Conservation (phyloP, 2,329 filamentous ascomycete species). For the Nigrospora osmanthi region DNA sequence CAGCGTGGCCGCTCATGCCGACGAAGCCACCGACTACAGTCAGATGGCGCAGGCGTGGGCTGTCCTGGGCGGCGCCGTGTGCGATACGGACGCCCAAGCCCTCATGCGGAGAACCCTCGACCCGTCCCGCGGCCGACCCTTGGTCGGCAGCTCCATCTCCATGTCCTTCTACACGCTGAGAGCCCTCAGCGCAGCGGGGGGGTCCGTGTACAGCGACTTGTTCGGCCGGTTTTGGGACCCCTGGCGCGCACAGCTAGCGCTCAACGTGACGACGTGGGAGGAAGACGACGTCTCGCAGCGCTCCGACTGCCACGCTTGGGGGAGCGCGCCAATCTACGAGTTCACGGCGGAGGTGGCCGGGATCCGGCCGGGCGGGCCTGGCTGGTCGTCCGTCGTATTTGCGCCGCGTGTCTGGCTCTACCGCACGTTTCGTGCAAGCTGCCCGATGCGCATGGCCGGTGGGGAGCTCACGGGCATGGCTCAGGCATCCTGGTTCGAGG, state of each 20-base stretch:
- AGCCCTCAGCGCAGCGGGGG: constrained; percentile 5
- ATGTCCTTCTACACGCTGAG: constrained; percentile 12
- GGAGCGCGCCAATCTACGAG: constrained; percentile 11
- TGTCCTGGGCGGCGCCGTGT: constrained; percentile 21
- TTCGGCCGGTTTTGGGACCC: constrained; percentile 11
- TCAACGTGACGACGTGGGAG: constrained; percentile 11
- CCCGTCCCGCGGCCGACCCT: no score
- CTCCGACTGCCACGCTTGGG: constrained; percentile 15
- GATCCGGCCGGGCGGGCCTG: constrained; percentile 5
- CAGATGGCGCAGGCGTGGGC: constrained; percentile 29
- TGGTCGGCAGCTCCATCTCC: not conserved
- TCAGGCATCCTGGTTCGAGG: no score
- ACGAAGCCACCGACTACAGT: constrained; percentile 15
- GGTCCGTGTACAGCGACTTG: constrained; percentile 4
- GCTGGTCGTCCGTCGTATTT: no score
- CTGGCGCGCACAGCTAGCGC: constrained; percentile 6
- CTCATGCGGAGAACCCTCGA: not conserved
- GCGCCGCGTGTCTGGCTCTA: constrained; percentile 2
- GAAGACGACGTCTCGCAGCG: constrained; percentile 10
- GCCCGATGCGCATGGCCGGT: no score
- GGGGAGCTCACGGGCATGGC: no score
- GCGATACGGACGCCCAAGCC: constrained; percentile 3
- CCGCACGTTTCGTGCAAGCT: no score
- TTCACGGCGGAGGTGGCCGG: constrained; percentile 10
- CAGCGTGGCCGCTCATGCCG: constrained; percentile 21